A percentile compares a stretch with the other conserved stretches of the same genome.
Evolutionary conservation across 2,329 filamentous ascomycete species (phyloP).

Genomic region (Exophiala lecanii-corni): DNA sequence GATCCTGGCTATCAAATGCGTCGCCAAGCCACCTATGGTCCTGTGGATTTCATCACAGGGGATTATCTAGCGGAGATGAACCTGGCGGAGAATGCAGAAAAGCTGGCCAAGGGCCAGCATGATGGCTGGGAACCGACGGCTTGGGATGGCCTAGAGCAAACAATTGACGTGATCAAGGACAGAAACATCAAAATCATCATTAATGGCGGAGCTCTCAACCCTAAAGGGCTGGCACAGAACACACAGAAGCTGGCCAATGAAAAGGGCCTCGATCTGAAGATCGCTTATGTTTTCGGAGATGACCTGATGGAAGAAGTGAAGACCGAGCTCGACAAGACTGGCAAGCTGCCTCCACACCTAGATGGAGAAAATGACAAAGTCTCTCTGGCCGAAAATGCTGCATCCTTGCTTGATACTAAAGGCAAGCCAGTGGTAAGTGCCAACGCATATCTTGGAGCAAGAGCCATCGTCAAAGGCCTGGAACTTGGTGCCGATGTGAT

Average conservation of each 20-base stretch:
- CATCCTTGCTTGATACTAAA: conserved; percentile 35
- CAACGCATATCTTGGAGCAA: conserved; percentile 51
- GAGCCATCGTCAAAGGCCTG: conserved; percentile 43
- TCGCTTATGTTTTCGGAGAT: conserved; percentile 46
- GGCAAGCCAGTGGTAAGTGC: conserved; percentile 41
- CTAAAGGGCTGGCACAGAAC: conserved; percentile 47
- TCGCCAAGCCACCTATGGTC: conserved; percentile 34
- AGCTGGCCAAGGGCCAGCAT: conserved; percentile 38
- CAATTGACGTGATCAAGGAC: conserved; percentile 43
- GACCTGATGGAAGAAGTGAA: conserved; percentile 37
- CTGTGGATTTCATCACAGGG: conserved; percentile 50
- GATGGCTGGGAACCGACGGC: conserved; percentile 44
- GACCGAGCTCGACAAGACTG: conserved; percentile 31
- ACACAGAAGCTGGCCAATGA: conserved; percentile 31
- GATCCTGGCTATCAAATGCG: conserved; percentile 36
- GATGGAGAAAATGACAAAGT: conserved; percentile 38
- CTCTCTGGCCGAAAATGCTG: conserved; percentile 33
- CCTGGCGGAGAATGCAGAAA: conserved; percentile 43
- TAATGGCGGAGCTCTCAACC: conserved; percentile 55
- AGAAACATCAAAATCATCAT: conserved; percentile 52
- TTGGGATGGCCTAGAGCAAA: conserved; percentile 46
- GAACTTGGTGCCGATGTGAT: conserved; percentile 39
- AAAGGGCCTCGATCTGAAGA: conserved; percentile 35
- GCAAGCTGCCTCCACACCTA: conserved; percentile 37
- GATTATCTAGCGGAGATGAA: conserved; percentile 49